Evolutionary conservation across 78 protist species (phyloP).

Genomic region (Goniomonas avonlea): DNA sequence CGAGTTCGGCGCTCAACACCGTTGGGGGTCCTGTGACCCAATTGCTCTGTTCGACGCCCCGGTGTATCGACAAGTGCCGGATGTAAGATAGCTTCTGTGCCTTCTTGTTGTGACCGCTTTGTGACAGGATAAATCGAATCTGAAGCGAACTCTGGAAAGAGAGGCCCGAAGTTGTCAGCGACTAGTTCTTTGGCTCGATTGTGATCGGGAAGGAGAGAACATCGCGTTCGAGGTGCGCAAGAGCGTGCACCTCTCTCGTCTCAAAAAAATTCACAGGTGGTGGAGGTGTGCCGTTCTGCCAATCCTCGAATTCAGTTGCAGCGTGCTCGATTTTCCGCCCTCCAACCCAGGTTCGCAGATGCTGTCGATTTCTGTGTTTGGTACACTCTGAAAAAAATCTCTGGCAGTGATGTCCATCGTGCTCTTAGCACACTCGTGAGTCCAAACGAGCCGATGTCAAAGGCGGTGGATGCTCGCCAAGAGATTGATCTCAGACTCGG

Average conservation of each 20-base stretch:
- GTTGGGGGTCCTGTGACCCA: slow-evolving; percentile 25
- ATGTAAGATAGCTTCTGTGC: not conserved
- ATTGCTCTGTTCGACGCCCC: slow-evolving; percentile 68
- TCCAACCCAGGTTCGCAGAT: no score
- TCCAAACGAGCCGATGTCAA: slow-evolving; percentile 66
- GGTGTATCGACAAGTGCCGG: slow-evolving; percentile 28
- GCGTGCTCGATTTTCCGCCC: slow-evolving; percentile 86
- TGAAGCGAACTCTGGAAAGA: not conserved
- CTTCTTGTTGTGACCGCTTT: not conserved
- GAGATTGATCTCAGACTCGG: slow-evolving; percentile 87
- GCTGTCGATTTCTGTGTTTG: not conserved
- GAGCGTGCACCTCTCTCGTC: no score
- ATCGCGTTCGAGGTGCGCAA: slow-evolving; percentile 82
- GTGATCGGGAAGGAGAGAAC: slow-evolving; percentile 96
- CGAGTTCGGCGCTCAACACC: slow-evolving; percentile 44
- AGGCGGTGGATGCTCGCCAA: slow-evolving; percentile 84
- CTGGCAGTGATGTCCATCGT: no score
- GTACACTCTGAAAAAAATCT: not conserved
- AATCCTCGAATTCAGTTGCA: slow-evolving; percentile 23
- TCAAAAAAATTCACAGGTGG: no score
- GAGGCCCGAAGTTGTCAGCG: slow-evolving; percentile 15
- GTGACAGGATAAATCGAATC: not conserved
- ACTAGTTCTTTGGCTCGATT: slow-evolving; percentile 91
- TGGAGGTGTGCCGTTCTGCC: slow-evolving; percentile 21
- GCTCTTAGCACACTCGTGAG: slow-evolving; percentile 9